Base-by-base conservation (phyloP, 164 flowering plant genomes). In the Vitis rupestris region DNA sequence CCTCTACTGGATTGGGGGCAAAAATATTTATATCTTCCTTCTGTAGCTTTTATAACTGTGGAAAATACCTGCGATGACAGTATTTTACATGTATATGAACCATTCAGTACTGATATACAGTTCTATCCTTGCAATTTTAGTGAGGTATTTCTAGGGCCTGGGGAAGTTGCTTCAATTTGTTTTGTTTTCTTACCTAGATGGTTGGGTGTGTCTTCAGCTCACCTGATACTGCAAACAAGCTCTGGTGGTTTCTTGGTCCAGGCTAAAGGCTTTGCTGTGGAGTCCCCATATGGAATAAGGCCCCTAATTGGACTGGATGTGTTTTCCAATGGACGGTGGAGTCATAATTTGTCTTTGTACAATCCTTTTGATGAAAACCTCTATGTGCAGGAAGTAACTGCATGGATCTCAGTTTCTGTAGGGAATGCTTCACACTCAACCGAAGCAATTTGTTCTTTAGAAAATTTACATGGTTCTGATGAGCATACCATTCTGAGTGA, bases 221-320 rank as follows among this genome's bases (percentile, higher is more conserved):
- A 86, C 29, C 65, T 90, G 56, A 75, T 92, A 61, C 73, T 94
- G 79, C 97, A 91, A 76, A 90, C 97, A 53, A 92, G 85, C 71
- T 77, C 72, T 37, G 97, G 97, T 65, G 97, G 95, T 37, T 90
- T 88, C 70, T 37, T 95, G 69, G 73, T 95, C 60, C 80, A 79
- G 67, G 92, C 87, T 9, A 84, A 79, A 75, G 99, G 99, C 15
- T 74, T 73, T 66, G 86, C 83, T 44, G 60, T 85, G 50, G 89
- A 88, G 70, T 86, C 91, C 30, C 91, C 93, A 30, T 86, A 85
- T 73, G 72, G 73, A 49, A 76, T 86, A 67, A 75, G 74, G 61
- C 85, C 93, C 50, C 31, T 84, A 47, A 53, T 72, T 19, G 82
- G 81, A 10, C 54, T 75, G 50, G 81, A 79, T 72, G 60, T 73